Base-by-base conservation (phyloP, 768 basidiomycete species). In the Lactarius evosmus region DNA sequence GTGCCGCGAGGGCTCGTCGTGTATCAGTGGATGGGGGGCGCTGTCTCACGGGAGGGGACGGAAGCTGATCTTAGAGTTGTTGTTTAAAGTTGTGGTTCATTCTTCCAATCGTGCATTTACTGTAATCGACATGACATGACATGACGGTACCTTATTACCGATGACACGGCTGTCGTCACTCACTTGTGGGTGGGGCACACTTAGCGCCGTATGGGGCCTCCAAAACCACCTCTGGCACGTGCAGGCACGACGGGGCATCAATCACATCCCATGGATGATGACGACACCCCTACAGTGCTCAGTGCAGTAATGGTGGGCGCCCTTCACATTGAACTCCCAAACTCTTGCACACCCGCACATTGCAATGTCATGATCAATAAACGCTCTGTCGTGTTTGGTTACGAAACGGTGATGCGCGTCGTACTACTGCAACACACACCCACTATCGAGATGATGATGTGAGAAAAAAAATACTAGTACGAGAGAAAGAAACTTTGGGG, bases 1-100 rank as follows among this genome's bases (percentile, higher is more conserved):
- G 14, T 49, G 44, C 33, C 33, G 63, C 52, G 34, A 64, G 58
- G 63, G 52, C 34, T 46, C 27, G 36, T 58, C 51, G 52, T 30
- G 41, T 59, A 63, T 63, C 56, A 46, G 33, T 22, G 51, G 40
- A 51, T n/a, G n/a, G n/a, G 52, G 22, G 41, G 44, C 30, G n/a
- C 51, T 22, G 41, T 30, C 30, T 58, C 30, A 46, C 30, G 56
- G 56, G 19, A 41, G 19, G 56, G 29, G 36, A 29, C 25, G 38
- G 56, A 33, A 58, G 30, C n/a, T 30, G 41, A 40, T 25, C 56
- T 56, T 14, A 30, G 27, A 14, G 22, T 49, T 22, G 22, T 49
- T 22, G 11, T 49, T 49, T 41, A 56, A n/a, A 40, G 36, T 40
- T 56, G 22, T 32, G 17, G 34, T 58, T 11, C 44, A 49, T 49